Base-by-base conservation (phyloP, 2,329 filamentous ascomycete genomes). In the Aotearoamyces nothofagi region DNA sequence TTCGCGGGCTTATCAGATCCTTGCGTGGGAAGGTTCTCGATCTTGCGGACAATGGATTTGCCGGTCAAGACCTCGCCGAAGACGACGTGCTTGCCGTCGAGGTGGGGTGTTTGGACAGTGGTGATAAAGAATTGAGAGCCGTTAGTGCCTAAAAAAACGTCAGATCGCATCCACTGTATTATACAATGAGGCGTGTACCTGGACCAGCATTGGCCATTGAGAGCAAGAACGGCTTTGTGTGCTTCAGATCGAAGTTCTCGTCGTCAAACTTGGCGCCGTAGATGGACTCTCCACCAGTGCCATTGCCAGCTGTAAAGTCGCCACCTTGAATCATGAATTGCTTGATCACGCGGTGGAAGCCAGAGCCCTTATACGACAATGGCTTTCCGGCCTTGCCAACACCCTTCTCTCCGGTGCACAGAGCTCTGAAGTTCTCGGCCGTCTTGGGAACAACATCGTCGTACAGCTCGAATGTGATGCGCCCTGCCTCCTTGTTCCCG, bases 41-140 rank as follows among this genome's bases (percentile, higher is more conserved):
- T 75, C 53, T 86, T 75, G 39, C 90, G 78, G 17, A 96, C 70
- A 20, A 94, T 61, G 37, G 81, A 86, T 66, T 94, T 96, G 47
- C 90, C 90, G 36, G 76, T 79, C 47, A 94, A 69, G 32, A 96
- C 87, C 52, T 94, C 78, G 38, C 90, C 90, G 45, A 94, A 98
- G 14, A 98, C 86, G 26, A 96, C 90, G 58, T 98, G 87, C 66
- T 98, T 98, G 52, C 73, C 73, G 53, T 98, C 86, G 22, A 96
- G 70, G 54, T 96, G 90, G 26, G 84, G 86, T 9, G 90, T 96
- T n/a, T 76, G 66, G 16, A 93, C 82, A 10, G 90, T 96, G 27
- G 90, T 98, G 45, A 96, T 64, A 68, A 98, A 98, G 69, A 98
- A 98, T 50, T 98, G 90, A 28, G 81, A 92, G 48, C 90, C 90